These are phyloP conservation scores for Pontederia paniculata DNA, from an alignment of 176 grass and related monocot genomes.

Conservation along the genomic window DNA sequence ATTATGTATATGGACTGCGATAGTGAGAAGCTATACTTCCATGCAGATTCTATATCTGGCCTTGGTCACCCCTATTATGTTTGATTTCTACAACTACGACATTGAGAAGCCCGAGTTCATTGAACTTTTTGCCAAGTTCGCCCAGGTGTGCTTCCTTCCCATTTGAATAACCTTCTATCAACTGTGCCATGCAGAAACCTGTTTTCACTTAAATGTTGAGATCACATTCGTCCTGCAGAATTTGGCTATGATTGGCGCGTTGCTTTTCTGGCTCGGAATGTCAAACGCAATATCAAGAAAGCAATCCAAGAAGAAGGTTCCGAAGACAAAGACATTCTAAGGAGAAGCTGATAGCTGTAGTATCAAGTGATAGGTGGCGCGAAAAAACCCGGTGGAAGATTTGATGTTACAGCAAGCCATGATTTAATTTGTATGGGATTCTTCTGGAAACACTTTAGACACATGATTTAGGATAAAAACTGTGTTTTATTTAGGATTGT, in stretches of 20 bases:
- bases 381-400: neutral
- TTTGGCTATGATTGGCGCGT: conserved; percentile 2
- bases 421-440: too few species aligned
- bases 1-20: neutral
- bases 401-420: too few species aligned
- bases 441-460: too few species aligned
- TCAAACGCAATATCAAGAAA: conserved; percentile 11
- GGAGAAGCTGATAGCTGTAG: neutral
- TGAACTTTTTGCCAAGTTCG: conserved; percentile 24
- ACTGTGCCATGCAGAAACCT: neutral
- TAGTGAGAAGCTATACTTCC: neutral
- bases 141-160: conserved; percentile 17
- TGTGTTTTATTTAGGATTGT: too few species aligned
- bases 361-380: neutral
- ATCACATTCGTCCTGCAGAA: neutral
- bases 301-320: conserved; percentile 18
- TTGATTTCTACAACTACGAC: conserved; percentile 38
- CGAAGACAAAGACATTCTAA: conserved; percentile 26
- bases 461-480: too few species aligned
- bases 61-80: conserved; percentile 27
- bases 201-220: neutral
- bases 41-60: conserved; percentile 28
- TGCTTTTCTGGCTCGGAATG: conserved; percentile 9
- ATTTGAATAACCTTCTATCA: neutral
- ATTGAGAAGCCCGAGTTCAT: conserved; percentile 16